phyloP scores from a whole-genome alignment of 2,329 filamentous ascomycete species.

The Xylaria multiplex region DNA sequence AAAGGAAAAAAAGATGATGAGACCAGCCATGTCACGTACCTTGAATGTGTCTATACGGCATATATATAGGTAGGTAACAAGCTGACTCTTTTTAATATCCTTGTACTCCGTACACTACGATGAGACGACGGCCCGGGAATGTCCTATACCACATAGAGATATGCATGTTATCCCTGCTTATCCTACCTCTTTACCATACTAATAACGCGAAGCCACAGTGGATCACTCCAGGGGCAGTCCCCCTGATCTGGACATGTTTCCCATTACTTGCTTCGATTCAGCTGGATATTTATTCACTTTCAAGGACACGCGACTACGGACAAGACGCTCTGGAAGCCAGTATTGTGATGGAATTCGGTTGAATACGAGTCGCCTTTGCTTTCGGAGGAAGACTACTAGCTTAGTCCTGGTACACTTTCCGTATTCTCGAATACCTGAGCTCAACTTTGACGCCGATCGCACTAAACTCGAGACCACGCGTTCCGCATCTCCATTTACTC shows the following conservation, averaged over 20 bases:
- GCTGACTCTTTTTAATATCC: too few species aligned
- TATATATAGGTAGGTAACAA: too few species aligned
- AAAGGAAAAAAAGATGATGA: too few species aligned
- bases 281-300: neutral
- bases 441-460: conserved; percentile 20
- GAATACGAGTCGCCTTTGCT: conserved; percentile 13
- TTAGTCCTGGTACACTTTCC: conserved; percentile 13
- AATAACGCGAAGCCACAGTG: conserved; percentile 23
- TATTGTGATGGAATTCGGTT: conserved; percentile 14
- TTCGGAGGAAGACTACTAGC: conserved; percentile 21
- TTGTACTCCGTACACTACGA: too few species aligned
- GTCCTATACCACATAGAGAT: neutral
- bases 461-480: conserved; percentile 33
- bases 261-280: conserved; percentile 1
- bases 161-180: neutral
- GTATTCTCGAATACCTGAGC: conserved; percentile 2
- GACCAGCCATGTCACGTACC: too few species aligned
- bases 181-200: neutral
- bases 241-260: conserved; percentile 25
- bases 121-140: too few species aligned
- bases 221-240: conserved; percentile 25
- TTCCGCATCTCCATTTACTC: conserved; percentile 27
- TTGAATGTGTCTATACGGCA: too few species aligned
- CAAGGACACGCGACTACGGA: conserved; percentile 24
- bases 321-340: conserved; percentile 11